A percentile compares a stretch with the other conserved stretches of the same genome.
phyloP scores from a whole-genome alignment of 345 rosid species.

The Erucastrum elatum region DNA sequence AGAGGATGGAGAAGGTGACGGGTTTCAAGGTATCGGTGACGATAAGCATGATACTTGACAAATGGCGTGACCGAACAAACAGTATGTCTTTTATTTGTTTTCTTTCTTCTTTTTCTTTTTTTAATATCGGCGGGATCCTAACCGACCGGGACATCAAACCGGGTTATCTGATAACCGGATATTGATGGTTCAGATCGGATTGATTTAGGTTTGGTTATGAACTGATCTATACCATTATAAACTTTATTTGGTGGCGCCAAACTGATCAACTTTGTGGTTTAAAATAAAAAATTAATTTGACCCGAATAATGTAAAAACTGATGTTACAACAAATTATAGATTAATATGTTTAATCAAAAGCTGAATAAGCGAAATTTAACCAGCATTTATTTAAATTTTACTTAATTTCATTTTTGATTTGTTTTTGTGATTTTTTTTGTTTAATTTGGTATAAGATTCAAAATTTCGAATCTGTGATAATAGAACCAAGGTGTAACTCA shows the following conservation, averaged over 20 bases:
- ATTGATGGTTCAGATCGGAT: background rate
- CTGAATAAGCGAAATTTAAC: too few species aligned
- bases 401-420: background rate
- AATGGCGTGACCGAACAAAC: conserved; percentile 18
- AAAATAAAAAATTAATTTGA: too few species aligned
- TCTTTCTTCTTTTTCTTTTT: background rate
- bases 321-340: too few species aligned
- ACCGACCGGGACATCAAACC: background rate
- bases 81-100: too few species aligned
- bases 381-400: background rate
- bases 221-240: too few species aligned
- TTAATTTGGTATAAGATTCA: background rate
- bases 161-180: background rate
- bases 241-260: too few species aligned
- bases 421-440: background rate
- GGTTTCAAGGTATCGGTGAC: conserved; percentile 14
- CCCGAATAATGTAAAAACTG: too few species aligned
- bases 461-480: background rate
- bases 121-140: background rate
- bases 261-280: too few species aligned
- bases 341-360: too few species aligned
- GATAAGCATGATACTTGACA: conserved; percentile 30
- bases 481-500: background rate
- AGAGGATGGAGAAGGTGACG: conserved; percentile 1
- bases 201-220: background rate